phyloP scores from a whole-genome alignment of 345 rosid species.

The Lenwebbia sp. region DNA sequence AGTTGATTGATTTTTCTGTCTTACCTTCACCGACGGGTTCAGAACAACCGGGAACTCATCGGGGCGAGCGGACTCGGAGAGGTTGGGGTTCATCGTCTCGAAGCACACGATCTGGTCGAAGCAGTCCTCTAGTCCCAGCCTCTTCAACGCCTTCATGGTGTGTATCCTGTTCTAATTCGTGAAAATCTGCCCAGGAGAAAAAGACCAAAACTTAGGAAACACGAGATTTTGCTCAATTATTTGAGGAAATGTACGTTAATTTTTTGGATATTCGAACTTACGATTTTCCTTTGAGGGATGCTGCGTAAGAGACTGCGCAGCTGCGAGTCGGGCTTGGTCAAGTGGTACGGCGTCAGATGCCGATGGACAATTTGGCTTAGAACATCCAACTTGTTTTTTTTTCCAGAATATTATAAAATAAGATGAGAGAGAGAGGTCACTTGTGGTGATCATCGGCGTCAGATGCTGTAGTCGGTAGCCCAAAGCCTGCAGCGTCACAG shows the following conservation, averaged over 20 bases:
- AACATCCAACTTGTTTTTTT: neutral
- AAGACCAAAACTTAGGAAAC: neutral
- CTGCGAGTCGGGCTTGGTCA: no score
- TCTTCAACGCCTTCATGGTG: slow-evolving; percentile 41
- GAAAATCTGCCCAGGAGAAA: slow-evolving; percentile 32
- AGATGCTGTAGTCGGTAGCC: slow-evolving; percentile 38
- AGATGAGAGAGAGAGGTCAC: slow-evolving; percentile 6
- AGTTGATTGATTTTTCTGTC: no score
- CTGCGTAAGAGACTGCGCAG: no score
- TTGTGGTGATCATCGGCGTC: slow-evolving; percentile 84
- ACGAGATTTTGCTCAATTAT: neutral
- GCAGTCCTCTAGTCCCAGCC: no score
- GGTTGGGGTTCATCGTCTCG: no score
- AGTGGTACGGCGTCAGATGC: no score
- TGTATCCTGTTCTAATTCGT: slow-evolving; percentile 78
- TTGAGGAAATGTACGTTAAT: neutral
- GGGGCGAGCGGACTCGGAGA: no score
- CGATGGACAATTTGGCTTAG: neutral
- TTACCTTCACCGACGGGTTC: no score
- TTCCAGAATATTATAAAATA: no score
- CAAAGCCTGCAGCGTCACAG: slow-evolving; percentile 27
- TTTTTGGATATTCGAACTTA: slow-evolving; percentile 8
- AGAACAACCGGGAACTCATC: no score
- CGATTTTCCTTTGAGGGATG: no score
- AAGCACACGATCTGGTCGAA: no score